Base-by-base conservation (phyloP, 768 basidiomycete species). In the Trametes meyenii region DNA sequence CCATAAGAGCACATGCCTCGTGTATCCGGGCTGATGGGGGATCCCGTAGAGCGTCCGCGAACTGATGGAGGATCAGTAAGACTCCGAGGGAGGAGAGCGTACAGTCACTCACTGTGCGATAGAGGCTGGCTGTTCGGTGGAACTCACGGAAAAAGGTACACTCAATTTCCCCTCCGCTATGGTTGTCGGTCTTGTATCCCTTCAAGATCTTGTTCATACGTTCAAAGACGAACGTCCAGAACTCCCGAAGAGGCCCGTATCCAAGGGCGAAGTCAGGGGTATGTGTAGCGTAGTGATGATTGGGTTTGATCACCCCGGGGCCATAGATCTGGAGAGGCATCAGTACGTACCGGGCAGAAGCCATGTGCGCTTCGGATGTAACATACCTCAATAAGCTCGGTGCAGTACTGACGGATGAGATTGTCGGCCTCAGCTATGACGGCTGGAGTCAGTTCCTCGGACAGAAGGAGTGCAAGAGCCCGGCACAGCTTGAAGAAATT, bases 241-340 rank as follows among this genome's bases (percentile, higher is more conserved):
- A 78, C 7, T 69, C 69, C 35, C 75, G 71, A 0, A 78, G 58
- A 2, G 78, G 77, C 0, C 78, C 75, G 54, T 70, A 78, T 45
- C 74, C 71, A 1, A 60, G 64, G 0, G 74, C 61, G 49, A 62
- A 69, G 0, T 62, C 67, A 0, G 66, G 39, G 0, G 73, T 67
- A 43, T 79, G 78, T 0, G 69, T 74, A 0, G 70, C 66, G 33
- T 73, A 78, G 52, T 79, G 78, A 49, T 76, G 73, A 57, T 78
- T 79, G 3, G 74, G 78, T 23, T 65, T 63, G 5, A 79, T 70
- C 3, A 69, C 64, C 0, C 57, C 62, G 0, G 64, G 61, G 0
- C 76, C 73, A 50, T 77, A 76, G 0, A 76, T 53, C 75, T 77
- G 7, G 2, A 14, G 7, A 49, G 16, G 10, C 10, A 12, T 12